Evolutionary conservation across 2,329 filamentous ascomycete genomes (phyloP).

Genomic region (Clonostachys chloroleuca): DNA sequence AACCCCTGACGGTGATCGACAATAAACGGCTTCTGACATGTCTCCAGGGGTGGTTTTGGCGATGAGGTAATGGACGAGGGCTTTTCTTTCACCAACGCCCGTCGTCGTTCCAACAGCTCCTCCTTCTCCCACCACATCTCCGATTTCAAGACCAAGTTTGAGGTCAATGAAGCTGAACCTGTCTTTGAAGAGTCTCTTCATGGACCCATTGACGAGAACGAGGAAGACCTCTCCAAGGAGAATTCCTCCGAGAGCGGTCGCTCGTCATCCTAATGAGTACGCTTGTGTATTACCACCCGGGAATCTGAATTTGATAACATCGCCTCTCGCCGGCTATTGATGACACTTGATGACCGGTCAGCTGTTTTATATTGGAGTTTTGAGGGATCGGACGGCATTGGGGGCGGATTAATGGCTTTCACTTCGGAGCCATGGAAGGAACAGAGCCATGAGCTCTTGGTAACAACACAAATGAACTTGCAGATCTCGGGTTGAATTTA

Average conservation of each 20-base stretch:
- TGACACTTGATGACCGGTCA: too few relatives aligned
- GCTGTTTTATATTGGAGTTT: too few relatives aligned
- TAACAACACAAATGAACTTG: background rate
- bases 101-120: slow-evolving; percentile 90
- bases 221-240: slow-evolving; percentile 49
- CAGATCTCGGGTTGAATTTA: background rate
- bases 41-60: slow-evolving; percentile 70
- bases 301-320: too few relatives aligned
- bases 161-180: slow-evolving; percentile 81
- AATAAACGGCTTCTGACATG: background rate
- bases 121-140: slow-evolving; percentile 63
- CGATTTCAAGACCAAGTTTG: slow-evolving; percentile 96
- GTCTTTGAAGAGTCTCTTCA: slow-evolving; percentile 87
- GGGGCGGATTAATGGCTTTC: too few relatives aligned
- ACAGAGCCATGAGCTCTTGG: too few relatives aligned
- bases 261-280: slow-evolving; percentile 26
- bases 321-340: too few relatives aligned
- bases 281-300: background rate
- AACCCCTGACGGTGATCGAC: background rate
- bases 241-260: slow-evolving; percentile 56
- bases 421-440: too few relatives aligned
- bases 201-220: slow-evolving; percentile 51
- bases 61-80: slow-evolving; percentile 80
- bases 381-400: too few relatives aligned
- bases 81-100: slow-evolving; percentile 80